These are phyloP conservation scores for Aspergillus calidoustus DNA, from an alignment of 2,329 filamentous ascomycete species.

Conservation along the genomic window DNA sequence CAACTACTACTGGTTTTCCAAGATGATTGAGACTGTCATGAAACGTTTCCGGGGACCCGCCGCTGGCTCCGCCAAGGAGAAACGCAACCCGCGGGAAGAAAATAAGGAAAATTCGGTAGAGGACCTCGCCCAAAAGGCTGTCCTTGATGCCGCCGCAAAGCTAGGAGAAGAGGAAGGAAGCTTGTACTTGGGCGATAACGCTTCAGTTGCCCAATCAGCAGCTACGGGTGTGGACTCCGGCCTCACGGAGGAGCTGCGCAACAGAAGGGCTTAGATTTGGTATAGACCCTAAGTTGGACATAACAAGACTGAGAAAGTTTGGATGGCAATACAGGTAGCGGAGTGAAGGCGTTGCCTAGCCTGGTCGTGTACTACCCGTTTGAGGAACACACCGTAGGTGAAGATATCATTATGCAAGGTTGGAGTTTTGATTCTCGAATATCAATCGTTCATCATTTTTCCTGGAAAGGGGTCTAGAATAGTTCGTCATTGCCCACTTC, in stretches of 20 bases:
- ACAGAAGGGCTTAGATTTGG: conserved; percentile 28
- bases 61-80: conserved; percentile 22
- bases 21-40: conserved; percentile 69
- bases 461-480: neutral
- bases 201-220: conserved; percentile 22
- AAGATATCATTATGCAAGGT: neutral
- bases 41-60: conserved; percentile 60
- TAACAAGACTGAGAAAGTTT: neutral
- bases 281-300: neutral
- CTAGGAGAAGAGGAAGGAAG: conserved; percentile 37
- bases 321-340: neutral
- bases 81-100: conserved; percentile 21
- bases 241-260: conserved; percentile 88
- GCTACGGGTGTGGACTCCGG: conserved; percentile 60
- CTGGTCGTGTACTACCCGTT: neutral
- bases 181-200: conserved; percentile 32
- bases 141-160: conserved; percentile 41
- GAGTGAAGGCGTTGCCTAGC: neutral
- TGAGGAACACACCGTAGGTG: neutral
- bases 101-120: conserved; percentile 24
- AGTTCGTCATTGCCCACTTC: neutral
- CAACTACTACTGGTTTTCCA: conserved; percentile 70
- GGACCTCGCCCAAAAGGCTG: conserved; percentile 35
- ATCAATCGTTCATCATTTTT: neutral
- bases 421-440: neutral